Evolutionary conservation across 2,329 filamentous ascomycete species (phyloP), one percentile per base, ranked within the genome.

Genomic region (Drechslerella coelobrocha): DNA sequence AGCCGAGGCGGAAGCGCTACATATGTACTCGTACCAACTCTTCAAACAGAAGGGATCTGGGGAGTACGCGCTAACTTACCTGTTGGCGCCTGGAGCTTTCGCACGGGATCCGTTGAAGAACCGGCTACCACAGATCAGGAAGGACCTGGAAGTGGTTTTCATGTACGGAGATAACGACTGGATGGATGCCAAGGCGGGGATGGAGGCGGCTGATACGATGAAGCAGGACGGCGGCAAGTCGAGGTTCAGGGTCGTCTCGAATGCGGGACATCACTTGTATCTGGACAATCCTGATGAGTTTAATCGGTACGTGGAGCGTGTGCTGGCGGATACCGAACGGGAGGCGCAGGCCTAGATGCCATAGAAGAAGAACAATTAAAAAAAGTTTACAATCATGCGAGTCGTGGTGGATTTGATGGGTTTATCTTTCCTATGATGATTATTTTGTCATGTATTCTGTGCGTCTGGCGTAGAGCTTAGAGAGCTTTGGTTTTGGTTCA

Each of bases 151-250:
- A 0, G 82, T 97, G 29, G 85, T 97, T 7, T 85, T 99, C 78
- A 92, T 97, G 89, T 99, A 99, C 77, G 94, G 94, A 73, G 92
- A 97, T 76, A 88, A 94, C 77, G 94, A 99, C 81, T 99, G 94
- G 94, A 99, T 99, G 94, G 94, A 99, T 74, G 88, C 94, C 7
- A 86, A 87, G 0, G 94, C 92, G 26, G 94, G 94, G 0, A 86
- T 88, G 50, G 91, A 89, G 0, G 88, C 92, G 0, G 86, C 89
- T 76, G 86, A 92, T 79, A 92, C 89, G 78, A 84, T 97, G 10
- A 88, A 90, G 69, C 83, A 88, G 65, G 86, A 88, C 77, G 89
- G 90, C 61, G 92, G 93, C 2, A 86, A 86, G 43, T 89, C 89
- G 7, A 94, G 90, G 80, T 92, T 97, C 0, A 79, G 93, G 3